Evolutionary conservation across 352 stramenopile genomes (phyloP), one percentile per base, ranked within the genome.

Genomic region (Phytophthora capsici): DNA sequence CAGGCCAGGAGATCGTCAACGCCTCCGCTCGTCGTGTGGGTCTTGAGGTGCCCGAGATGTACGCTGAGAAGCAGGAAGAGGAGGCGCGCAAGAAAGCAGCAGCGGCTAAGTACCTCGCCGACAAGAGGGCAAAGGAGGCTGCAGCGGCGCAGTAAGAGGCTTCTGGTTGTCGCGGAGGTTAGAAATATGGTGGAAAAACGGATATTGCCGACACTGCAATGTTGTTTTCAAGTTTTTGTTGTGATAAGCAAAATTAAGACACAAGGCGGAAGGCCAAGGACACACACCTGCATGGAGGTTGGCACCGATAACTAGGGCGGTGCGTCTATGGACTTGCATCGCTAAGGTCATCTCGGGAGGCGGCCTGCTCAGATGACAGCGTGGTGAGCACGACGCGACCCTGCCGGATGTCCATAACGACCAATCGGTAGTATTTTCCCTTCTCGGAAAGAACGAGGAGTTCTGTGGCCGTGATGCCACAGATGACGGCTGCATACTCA

Each of bases 361-460:
- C 63, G 38, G 45, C 68, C 30, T 88, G 75, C 30, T 90, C 84
- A 59, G 71, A 65, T 69, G 70, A 79, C 58, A 86, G 67, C 54
- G 71, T 74, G 26, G 71, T 88, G 54, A 94, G 73, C 54, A 78
- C 64, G 20, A 94, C 72, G 17, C 63, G 69, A 52, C 82, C 84
- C 37, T 85, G 82, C 57, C 86, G 86, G 16, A 94, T 71, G 54
- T 94, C 86, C 67, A 86, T 88, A 56, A 91, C 66, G 53, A 93
- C 72, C 48, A 94, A 69, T n/a, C 81, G 78, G 46, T 74, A 76
- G 75, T 89, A 90, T 68, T 89, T 89, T 58, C 86, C 86, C 52
- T 89, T 91, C 57, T 94, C 86, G 49, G 83, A 91, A 9, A 94
- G 75, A 37, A 94, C 79, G 50, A 90, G 86, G 9, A 93, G 62